phyloP scores from a whole-genome alignment of 768 basidiomycete species.

The Lactarius quietus region DNA sequence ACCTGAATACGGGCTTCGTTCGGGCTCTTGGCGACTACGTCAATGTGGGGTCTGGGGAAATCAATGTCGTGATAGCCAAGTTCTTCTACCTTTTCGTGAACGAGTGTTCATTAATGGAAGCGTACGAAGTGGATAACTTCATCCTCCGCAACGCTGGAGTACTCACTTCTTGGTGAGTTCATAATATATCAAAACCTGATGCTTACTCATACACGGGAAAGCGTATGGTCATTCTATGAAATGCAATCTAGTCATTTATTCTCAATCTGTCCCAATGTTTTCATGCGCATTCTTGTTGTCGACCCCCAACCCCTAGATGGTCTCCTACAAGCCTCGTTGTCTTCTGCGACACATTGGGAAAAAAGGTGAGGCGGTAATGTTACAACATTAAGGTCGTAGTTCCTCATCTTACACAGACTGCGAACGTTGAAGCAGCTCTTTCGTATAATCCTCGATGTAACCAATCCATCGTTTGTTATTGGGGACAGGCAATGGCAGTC shows the following conservation, averaged over 20 bases:
- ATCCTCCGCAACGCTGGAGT: slow-evolving; percentile 57
- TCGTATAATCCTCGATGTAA: slow-evolving; percentile 62
- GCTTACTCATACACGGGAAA: slow-evolving; percentile 30
- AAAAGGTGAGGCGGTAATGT: slow-evolving; percentile 41
- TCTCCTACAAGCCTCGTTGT: slow-evolving; percentile 43
- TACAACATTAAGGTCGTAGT: slow-evolving; percentile 4
- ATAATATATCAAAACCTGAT: background rate
- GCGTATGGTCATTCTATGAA: slow-evolving; percentile 66
- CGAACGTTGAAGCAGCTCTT: slow-evolving; percentile 54
- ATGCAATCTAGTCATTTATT: slow-evolving; percentile 56
- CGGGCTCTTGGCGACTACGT: slow-evolving; percentile 51
- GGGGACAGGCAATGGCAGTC: slow-evolving; percentile 68
- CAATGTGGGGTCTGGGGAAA: slow-evolving; percentile 44
- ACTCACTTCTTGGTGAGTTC: slow-evolving; percentile 55
- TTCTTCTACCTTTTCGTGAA: slow-evolving; percentile 60
- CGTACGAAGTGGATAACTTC: slow-evolving; percentile 71
- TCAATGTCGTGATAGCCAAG: slow-evolving; percentile 52
- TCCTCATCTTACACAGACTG: slow-evolving; percentile 38
- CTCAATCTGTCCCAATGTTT: slow-evolving; percentile 48
- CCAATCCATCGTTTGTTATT: slow-evolving; percentile 55
- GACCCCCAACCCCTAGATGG: slow-evolving; percentile 59
- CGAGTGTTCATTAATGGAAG: slow-evolving; percentile 56
- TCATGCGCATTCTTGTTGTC: slow-evolving; percentile 58
- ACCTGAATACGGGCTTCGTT: slow-evolving; percentile 56
- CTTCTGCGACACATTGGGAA: slow-evolving; percentile 43